Conservation (phyloP, 805 yeast genomes). For the Yarrowia porcina region DNA sequence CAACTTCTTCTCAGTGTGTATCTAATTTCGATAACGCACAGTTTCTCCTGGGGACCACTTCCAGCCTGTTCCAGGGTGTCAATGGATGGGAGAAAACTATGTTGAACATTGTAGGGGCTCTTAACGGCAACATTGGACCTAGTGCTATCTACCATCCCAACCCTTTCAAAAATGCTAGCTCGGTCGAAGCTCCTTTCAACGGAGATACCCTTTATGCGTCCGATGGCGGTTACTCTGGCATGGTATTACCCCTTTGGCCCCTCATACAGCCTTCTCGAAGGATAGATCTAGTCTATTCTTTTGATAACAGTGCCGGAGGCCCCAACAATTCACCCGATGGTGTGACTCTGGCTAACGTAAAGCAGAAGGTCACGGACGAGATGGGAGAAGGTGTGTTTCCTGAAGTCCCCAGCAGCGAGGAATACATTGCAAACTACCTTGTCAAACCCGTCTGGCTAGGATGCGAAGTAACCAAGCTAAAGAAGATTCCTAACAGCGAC, state of each 20-base stretch:
- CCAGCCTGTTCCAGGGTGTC: slow-evolving; percentile 65
- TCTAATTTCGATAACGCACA: slow-evolving; percentile 76
- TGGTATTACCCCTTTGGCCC: slow-evolving; percentile 65
- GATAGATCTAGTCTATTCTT: slow-evolving; percentile 61
- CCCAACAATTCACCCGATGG: slow-evolving; percentile 42
- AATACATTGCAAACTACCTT: slow-evolving; percentile 62
- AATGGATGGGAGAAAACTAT: slow-evolving; percentile 37
- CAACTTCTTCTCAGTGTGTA: neutral
- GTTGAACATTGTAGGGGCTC: neutral
- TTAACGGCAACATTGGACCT: slow-evolving; percentile 45
- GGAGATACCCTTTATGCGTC: slow-evolving; percentile 42
- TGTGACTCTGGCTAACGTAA: slow-evolving; percentile 42
- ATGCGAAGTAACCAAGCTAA: slow-evolving; percentile 55
- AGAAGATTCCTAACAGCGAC: slow-evolving; percentile 55
- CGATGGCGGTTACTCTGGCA: slow-evolving; percentile 78
- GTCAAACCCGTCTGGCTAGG: slow-evolving; percentile 84
- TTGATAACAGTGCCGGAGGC: slow-evolving; percentile 38
- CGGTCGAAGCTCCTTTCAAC: slow-evolving; percentile 36
- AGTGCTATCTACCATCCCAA: slow-evolving; percentile 71
- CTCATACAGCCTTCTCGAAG: slow-evolving; percentile 53
- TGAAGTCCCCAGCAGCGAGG: slow-evolving; percentile 48
- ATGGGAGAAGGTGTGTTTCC: slow-evolving; percentile 44
- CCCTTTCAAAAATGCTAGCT: slow-evolving; percentile 51
- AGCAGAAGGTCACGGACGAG: slow-evolving; percentile 34
- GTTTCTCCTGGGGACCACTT: slow-evolving; percentile 76